Evolutionary conservation across 2,329 filamentous ascomycete genomes (phyloP).

Genomic region (Nemania sp.): DNA sequence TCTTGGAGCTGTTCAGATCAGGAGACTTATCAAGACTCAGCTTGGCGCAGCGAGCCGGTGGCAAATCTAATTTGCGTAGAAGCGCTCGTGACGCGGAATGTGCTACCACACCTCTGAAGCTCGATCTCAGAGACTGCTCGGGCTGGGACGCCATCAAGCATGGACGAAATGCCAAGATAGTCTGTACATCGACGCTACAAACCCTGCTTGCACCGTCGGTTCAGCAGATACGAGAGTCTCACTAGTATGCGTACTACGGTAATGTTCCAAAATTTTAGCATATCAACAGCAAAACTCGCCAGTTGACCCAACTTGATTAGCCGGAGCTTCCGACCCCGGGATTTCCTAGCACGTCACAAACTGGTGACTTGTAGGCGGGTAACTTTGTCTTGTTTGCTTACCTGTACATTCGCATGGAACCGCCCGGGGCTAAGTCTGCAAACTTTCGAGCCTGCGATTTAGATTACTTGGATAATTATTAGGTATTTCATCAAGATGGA

Average conservation of each 20-base stretch:
- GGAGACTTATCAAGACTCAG: background rate
- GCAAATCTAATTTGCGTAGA: too few species aligned
- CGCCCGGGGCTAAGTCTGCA: too few species aligned
- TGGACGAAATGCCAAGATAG: background rate
- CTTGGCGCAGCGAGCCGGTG: too few species aligned
- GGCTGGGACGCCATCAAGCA: background rate
- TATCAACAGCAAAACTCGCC: background rate
- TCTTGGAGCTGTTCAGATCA: background rate
- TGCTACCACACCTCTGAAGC: background rate
- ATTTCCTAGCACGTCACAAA: background rate
- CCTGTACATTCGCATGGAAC: too few species aligned
- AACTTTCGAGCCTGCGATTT: too few species aligned
- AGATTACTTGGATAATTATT: too few species aligned
- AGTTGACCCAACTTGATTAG: background rate
- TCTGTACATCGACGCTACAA: background rate
- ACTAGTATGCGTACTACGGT: background rate
- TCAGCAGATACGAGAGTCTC: slow-evolving; percentile 4
- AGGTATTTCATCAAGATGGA: background rate
- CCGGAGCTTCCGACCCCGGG: background rate
- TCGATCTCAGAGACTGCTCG: background rate
- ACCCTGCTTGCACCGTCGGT: background rate
- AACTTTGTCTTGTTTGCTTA: too few species aligned
- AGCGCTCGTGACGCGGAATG: background rate
- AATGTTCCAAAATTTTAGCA: background rate
- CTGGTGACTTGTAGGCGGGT: too few species aligned